Evolutionary conservation across 768 basidiomycete genomes (phyloP).

Genomic region (Pisolithus microcarpus): DNA sequence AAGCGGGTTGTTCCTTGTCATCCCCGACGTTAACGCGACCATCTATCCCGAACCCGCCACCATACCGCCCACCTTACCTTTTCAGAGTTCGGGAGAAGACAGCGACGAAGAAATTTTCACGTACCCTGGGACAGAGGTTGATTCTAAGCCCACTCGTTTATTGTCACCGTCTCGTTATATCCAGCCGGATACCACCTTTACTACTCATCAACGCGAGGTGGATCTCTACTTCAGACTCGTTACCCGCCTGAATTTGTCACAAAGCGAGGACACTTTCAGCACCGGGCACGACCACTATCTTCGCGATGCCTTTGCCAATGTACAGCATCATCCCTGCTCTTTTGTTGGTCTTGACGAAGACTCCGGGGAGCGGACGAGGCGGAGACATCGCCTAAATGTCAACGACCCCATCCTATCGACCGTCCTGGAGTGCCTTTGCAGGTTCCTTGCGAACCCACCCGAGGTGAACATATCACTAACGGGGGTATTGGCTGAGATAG

Average conservation of each 20-base stretch:
- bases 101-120: slow-evolving; percentile 48
- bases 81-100: slow-evolving; percentile 28
- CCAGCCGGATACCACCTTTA: slow-evolving; percentile 67
- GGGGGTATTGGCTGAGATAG: slow-evolving; percentile 71
- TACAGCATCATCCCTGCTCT: slow-evolving; percentile 61
- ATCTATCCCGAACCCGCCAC: slow-evolving; percentile 59
- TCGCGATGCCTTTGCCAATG: slow-evolving; percentile 60
- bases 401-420: slow-evolving; percentile 69
- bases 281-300: slow-evolving; percentile 84
- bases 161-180: slow-evolving; percentile 28
- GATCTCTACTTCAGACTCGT: slow-evolving; percentile 71
- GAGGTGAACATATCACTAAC: slow-evolving; percentile 87
- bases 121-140: slow-evolving; percentile 30
- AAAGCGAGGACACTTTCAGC: slow-evolving; percentile 67
- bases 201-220: slow-evolving; percentile 82
- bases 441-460: slow-evolving; percentile 80
- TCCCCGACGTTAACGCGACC: slow-evolving; percentile 66
- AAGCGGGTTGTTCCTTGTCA: slow-evolving; percentile 63
- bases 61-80: slow-evolving; percentile 18
- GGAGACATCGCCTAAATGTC: slow-evolving; percentile 71
- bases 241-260: slow-evolving; percentile 67
- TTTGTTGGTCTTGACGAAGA: slow-evolving; percentile 38
- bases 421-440: slow-evolving; percentile 61
- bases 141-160: slow-evolving; percentile 10
- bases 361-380: slow-evolving; percentile 31